A percentile compares a stretch with the other conserved stretches of the same genome.
Evolutionary conservation across 495 filamentous ascomycete genomes (phyloP).

Genomic region (Entonaema liquescens): DNA sequence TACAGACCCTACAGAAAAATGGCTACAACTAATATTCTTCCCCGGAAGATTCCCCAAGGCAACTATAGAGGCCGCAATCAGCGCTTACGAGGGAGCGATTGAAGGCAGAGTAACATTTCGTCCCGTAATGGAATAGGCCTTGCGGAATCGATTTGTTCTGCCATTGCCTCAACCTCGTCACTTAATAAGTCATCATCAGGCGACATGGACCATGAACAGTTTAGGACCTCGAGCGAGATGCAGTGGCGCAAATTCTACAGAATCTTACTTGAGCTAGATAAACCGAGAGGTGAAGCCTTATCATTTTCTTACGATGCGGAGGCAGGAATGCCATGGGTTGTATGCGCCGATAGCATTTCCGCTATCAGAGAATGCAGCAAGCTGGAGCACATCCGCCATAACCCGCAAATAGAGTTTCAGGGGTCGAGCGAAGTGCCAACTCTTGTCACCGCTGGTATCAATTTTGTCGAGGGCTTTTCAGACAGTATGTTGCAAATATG

Average conservation of each 20-base stretch:
- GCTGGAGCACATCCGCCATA: conserved; percentile 74
- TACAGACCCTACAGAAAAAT: conserved; percentile 70
- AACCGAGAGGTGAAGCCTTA: conserved; percentile 78
- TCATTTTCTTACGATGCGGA: conserved; percentile 77
- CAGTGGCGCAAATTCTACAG: conserved; percentile 94
- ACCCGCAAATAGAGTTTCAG: conserved; percentile 51
- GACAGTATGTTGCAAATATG: conserved; percentile 68
- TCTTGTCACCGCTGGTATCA: conserved; percentile 66
- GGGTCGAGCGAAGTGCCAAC: conserved; percentile 50
- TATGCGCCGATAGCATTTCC: conserved; percentile 80
- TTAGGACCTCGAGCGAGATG: conserved; percentile 71
- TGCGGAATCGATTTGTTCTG: conserved; percentile 74
- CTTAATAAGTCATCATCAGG: conserved; percentile 67
- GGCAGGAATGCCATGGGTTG: conserved; percentile 78
- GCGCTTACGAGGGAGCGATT: conserved; percentile 72
- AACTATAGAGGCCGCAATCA: conserved; percentile 83
- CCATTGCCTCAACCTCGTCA: conserved; percentile 70
- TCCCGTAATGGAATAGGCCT: conserved; percentile 58
- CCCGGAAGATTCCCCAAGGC: conserved; percentile 79
- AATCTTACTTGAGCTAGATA: conserved; percentile 84
- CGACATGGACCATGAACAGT: conserved; percentile 76
- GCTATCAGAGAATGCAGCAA: conserved; percentile 80
- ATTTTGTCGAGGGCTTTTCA: conserved; percentile 68
- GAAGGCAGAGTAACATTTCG: conserved; percentile 49
- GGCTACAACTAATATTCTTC: conserved; percentile 78